Percentiles rank a stretch among this genome's conserved stretches.
Conservation (phyloP, 176 grass and related monocot genomes). For the Raddia distichophylla region DNA sequence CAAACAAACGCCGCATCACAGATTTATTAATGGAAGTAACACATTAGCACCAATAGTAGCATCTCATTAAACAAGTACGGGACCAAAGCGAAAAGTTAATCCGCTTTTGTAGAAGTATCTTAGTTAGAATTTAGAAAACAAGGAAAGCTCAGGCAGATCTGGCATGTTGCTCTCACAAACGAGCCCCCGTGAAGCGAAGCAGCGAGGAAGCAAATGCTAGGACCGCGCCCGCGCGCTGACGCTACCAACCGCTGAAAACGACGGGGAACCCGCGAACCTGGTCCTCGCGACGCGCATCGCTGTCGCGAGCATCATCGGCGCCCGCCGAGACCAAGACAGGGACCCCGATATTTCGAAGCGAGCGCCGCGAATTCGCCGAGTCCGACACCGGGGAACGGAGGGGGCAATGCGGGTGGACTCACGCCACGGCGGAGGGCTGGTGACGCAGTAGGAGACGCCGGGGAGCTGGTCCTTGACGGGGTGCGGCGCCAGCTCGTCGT, state of each 20-base stretch:
- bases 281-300: constrained; percentile 22
- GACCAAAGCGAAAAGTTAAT: constrained; percentile 39
- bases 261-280: constrained; percentile 36
- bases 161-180: constrained; percentile 25
- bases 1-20: constrained; percentile 35
- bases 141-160: constrained; percentile 56
- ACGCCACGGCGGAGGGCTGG: constrained; percentile 98
- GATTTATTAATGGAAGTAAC: not conserved
- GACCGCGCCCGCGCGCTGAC: not conserved
- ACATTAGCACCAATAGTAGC: not conserved
- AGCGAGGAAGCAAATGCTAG: not conserved
- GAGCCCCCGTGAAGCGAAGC: not conserved
- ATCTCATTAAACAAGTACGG: constrained; percentile 36
- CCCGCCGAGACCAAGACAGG: constrained; percentile 2
- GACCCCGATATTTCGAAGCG: constrained; percentile 9
- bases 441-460: constrained; percentile 94
- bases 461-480: constrained; percentile 91
- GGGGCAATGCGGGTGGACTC: too few relatives aligned
- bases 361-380: not conserved
- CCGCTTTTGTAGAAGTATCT: constrained; percentile 32
- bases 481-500: constrained; percentile 91
- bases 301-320: constrained; percentile 2
- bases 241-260: constrained; percentile 29
- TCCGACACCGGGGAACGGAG: too few relatives aligned
- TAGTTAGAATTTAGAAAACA: not conserved